Base-by-base conservation (phyloP, 2,329 filamentous ascomycete species). In the Pezicula carpinea region DNA sequence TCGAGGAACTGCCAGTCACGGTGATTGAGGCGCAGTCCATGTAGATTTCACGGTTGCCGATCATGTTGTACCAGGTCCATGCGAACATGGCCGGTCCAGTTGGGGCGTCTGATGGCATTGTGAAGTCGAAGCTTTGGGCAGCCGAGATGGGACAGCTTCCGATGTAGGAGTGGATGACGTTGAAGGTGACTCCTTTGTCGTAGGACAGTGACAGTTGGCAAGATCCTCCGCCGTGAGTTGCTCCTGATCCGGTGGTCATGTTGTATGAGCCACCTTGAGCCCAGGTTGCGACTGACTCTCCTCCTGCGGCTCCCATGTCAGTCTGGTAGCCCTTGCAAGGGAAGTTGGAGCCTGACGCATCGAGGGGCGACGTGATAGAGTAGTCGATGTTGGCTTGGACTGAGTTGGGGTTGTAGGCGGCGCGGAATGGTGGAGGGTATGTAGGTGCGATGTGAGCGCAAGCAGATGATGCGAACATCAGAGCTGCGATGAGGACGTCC, bases 21-120 rank as follows among this genome's bases (percentile, higher is more conserved):
- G 72, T 71, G 29, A 83, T 74, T 7, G 72, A 70, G 0, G 80
- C 80, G 53, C 81, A 85, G 59, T 83, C 80, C 78, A 82, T 82
- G 67, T 85, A 85, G 70, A 82, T 81, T 56, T 84, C 81, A 15
- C 80, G 71, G 56, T 83, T 83, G 2, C 80, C 80, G 21, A 77
- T 57, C 47, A 71, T 68, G 60, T 81, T 81, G 61, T 77, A 79
- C 75, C 76, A 79, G 4, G 73, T 77, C 82, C 81, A 65, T 1
- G 56, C 55, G 17, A 64, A 59, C 7, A 64, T 41, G 2, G 59
- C 58, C 0, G 18, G 15, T 14, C 56, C 59, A 17, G 50, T 43
- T 13, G 50, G 50, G 14, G 53, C 54, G 40, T 64, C 61, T 0
- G 55, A 52, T 3, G 62, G 61, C 22, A 64, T 46, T 5, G 51